Evolutionary conservation across 768 basidiomycete species (phyloP), one percentile per base, ranked within the genome.

Genomic region (Cyclocybe cylindracea): DNA sequence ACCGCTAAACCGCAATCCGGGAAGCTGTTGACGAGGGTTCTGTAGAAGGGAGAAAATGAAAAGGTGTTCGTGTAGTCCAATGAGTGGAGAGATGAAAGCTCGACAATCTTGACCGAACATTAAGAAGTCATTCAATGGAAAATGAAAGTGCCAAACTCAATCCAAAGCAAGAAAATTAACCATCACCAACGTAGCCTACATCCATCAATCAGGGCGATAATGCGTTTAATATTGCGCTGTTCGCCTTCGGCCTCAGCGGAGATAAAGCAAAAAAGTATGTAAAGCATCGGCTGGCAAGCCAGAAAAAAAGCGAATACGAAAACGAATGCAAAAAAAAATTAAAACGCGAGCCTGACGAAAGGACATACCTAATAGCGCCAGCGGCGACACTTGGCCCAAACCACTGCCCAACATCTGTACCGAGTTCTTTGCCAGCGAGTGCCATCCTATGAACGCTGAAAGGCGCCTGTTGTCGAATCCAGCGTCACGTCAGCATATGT

Each of bases 311-410:
- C 50, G 9, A 32, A 18, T 24, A 24, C 24, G 24, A 24, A 24
- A 24, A 5, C 24, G 5, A 24, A 16, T 16, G 1, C 16, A 16
- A 16, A 16, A 16, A 16, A 16, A 16, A 16, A 16, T 16, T 16
- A 16, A 16, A 16, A 16, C 16, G 16, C 16, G 16, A 5, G 24
- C 3, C 24, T 5, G 24, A 24, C 24, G 24, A 24, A 51, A 29
- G 42, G 7, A 66, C 79, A 50, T 64, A 92, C 89, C 89, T 93
- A 72, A 98, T 89, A 9, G 94, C 95, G 35, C 95, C 94, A 7
- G 95, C 94, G n/a, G 96, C 97, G 0, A 91, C 94, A 64, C 91
- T 95, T 0, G 96, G 96, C 0, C 96, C 96, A 62, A 98, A 98
- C 96, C 96, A 98, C 68, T 94, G 89, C 1, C 96, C 96, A 0